Base-by-base conservation (phyloP, 495 filamentous ascomycete species). In the Thermochaetoides thermophila region DNA sequence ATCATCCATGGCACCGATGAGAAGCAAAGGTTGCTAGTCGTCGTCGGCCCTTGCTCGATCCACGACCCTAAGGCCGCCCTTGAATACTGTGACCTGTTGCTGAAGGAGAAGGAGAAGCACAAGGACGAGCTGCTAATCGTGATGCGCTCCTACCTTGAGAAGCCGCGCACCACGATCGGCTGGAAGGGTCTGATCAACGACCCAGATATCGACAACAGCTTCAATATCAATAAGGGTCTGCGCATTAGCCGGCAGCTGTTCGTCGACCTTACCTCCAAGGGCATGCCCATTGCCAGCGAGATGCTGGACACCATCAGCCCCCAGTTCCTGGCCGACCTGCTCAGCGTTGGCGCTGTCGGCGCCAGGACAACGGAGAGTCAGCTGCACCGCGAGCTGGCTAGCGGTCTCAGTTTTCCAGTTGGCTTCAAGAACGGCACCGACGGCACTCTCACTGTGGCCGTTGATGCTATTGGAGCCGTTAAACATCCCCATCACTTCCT, bases 111-210 rank as follows among this genome's bases (percentile, higher is more conserved):
- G 57, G 70, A 86, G 53, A 93, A 93, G 61, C 81, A 94, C 69
- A 63, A 76, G 43, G 72, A 84, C 46, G 83, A 95, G 48, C 68
- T 99, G 10, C 61, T 93, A 32, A 92, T 99, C 42, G 77, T 96
- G 24, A 99, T 99, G 91, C 81, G 91, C 30, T 80, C 84, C 31
- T 99, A 99, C 69, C 75, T 99, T 18, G 91, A 99, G 67, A 99
- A 99, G 65, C 91, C 91, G 15, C 77, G 91, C 43, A 99, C 91
- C 10, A 99, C 91, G 0, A 86, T 99, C 11, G 91, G 91, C 33
- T 99, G 91, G 91, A 99, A 99, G 62, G 91, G 91, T 10, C 66
- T 99, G 41, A 93, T 99, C 64, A 99, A 99, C 56, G 91, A 99
- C 60, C 91, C 91, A 6, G 86, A 96, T 44, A 93, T 99, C 55